Evolutionary conservation across 2,329 filamentous ascomycete species (phyloP).

Genomic region (Alternaria angustiovoidea): DNA sequence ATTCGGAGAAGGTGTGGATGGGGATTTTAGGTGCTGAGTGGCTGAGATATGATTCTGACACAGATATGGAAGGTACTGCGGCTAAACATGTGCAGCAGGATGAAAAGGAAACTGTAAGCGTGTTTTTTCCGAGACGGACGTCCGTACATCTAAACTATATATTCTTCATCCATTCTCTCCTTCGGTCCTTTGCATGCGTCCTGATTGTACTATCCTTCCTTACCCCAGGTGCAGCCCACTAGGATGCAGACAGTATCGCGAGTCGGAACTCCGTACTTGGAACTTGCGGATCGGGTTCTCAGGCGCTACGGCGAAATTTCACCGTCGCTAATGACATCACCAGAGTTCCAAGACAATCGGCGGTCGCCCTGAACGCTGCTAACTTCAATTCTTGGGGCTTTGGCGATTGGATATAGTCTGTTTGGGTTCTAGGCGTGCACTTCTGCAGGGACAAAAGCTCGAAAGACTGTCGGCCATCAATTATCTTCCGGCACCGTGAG

Average conservation of each 20-base stretch:
- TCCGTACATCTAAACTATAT: neutral
- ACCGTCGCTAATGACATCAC: conserved; percentile 1
- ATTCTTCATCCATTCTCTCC: neutral
- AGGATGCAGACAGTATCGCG: neutral
- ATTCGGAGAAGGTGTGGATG: neutral
- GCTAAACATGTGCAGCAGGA: neutral
- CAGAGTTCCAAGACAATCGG: neutral
- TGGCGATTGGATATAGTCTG: neutral
- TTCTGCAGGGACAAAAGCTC: neutral
- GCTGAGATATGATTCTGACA: neutral
- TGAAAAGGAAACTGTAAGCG: neutral
- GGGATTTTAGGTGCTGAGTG: neutral
- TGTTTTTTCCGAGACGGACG: neutral
- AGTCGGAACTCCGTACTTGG: conserved; percentile 2
- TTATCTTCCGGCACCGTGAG: neutral
- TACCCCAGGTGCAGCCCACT: neutral
- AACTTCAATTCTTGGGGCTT: neutral
- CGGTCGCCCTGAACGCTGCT: neutral
- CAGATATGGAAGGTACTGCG: neutral
- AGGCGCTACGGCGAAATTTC: conserved; percentile 2
- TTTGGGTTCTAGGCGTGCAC: neutral
- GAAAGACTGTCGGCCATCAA: neutral
- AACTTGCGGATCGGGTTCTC: neutral
- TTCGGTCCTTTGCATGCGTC: conserved; percentile 2
- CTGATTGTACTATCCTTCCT: neutral